Percentiles rank a stretch among this genome's conserved stretches.
Conservation (phyloP, 2,329 filamentous ascomycete genomes). For the Microcyclosporella mali region DNA sequence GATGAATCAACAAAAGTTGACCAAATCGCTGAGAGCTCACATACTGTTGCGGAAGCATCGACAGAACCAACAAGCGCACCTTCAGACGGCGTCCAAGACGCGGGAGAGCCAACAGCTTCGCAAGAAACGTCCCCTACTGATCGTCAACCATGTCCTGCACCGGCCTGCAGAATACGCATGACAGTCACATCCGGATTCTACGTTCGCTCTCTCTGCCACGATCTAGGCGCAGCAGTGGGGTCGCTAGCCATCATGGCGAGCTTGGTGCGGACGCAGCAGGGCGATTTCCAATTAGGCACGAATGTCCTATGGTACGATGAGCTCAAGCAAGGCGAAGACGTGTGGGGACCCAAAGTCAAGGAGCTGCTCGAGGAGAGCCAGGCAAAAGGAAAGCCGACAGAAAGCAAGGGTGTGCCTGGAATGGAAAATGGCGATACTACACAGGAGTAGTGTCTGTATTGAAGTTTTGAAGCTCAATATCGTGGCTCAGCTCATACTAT, state of each 20-base stretch:
- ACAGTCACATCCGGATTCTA: constrained; percentile 96
- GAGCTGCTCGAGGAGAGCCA: constrained; percentile 44
- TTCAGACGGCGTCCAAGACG: neutral
- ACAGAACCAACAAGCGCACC: neutral
- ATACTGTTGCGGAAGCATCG: too few species aligned
- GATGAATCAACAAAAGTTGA: neutral
- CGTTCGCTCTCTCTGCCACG: constrained; percentile 87
- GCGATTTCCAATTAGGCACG: constrained; percentile 65
- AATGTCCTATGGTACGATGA: constrained; percentile 77
- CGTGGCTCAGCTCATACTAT: too few species aligned
- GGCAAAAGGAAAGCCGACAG: neutral
- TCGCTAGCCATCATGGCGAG: constrained; percentile 83
- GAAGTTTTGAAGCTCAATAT: too few species aligned
- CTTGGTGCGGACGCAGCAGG: constrained; percentile 74
- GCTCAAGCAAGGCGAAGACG: constrained; percentile 65
- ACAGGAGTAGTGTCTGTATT: too few species aligned
- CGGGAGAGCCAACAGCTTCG: neutral
- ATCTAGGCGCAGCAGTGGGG: constrained; percentile 74
- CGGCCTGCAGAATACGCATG: constrained; percentile 78
- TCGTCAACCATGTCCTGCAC: constrained; percentile 39
- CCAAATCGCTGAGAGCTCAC: too few species aligned
- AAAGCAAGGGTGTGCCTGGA: neutral
- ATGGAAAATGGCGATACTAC: too few species aligned
- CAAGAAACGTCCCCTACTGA: neutral
- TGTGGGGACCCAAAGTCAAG: constrained; percentile 71